Evolutionary conservation across 345 rosid genomes (phyloP).

Genomic region (Mercurialis annua): DNA sequence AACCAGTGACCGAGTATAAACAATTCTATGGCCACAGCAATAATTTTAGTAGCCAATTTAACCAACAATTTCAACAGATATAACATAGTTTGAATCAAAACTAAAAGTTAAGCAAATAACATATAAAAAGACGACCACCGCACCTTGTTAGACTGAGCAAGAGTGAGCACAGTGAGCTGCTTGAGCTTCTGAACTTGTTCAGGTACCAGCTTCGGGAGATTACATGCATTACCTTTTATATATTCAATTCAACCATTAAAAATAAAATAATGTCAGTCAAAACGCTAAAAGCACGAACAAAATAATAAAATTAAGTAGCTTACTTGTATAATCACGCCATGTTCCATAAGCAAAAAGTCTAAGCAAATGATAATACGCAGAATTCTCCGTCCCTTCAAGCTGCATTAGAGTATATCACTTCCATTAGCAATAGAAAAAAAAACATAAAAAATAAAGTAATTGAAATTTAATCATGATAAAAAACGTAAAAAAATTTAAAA

Average conservation of each 20-base stretch:
- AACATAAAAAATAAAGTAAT: neutral
- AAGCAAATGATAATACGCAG: slow-evolving; percentile 15
- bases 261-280: neutral
- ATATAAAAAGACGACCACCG: slow-evolving; percentile 2
- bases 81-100: neutral
- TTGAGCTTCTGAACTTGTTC: slow-evolving; percentile 23
- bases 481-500: neutral
- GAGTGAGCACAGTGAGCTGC: slow-evolving; percentile 24
- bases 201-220: slow-evolving; percentile 11
- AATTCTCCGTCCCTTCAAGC: slow-evolving; percentile 17
- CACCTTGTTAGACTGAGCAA: slow-evolving; percentile 20
- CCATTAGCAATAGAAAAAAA: neutral
- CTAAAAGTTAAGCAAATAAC: neutral
- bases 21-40: neutral
- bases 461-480: neutral
- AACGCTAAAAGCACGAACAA: neutral
- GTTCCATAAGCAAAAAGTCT: slow-evolving; percentile 22
- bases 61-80: no score
- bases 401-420: neutral
- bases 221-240: neutral
- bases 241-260: neutral
- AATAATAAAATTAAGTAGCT: neutral
- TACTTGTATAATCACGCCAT: slow-evolving; percentile 21
- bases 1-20: neutral
- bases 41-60: neutral